Evolutionary conservation across 441 rosid genomes (phyloP).

Genomic region (Populus trichocarpa): DNA sequence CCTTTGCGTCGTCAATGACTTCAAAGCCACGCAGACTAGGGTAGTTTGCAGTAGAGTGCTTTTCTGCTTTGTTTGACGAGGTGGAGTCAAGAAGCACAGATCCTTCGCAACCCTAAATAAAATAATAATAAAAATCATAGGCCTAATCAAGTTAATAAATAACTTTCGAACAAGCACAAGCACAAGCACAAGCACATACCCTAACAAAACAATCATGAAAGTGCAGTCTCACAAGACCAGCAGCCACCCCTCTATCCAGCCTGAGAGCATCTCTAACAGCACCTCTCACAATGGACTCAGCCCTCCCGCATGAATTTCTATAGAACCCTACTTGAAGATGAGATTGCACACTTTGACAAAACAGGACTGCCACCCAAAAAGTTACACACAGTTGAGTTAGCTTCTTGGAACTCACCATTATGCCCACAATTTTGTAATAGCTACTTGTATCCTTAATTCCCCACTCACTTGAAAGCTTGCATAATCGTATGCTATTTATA

Average conservation of each 20-base stretch:
- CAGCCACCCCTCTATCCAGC: slow-evolving; percentile 35
- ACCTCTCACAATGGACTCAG: slow-evolving; percentile 37
- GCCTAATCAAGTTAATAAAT: no score
- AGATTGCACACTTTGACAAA: slow-evolving; percentile 21
- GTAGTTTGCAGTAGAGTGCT: background rate
- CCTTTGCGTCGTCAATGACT: slow-evolving; percentile 1
- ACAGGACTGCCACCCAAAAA: background rate
- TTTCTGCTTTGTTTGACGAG: background rate
- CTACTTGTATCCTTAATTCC: background rate
- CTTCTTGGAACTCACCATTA: slow-evolving; percentile 2
- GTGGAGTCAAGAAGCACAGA: slow-evolving; percentile 6
- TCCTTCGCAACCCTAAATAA: slow-evolving; percentile 1
- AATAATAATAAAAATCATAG: no score
- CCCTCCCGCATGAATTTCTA: slow-evolving; percentile 25
- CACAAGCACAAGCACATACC: slow-evolving; percentile 27
- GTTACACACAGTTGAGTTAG: background rate
- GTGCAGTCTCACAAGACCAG: slow-evolving; percentile 53
- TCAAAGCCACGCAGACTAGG: background rate
- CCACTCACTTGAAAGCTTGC: background rate
- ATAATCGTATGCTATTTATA: background rate
- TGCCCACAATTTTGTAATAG: background rate
- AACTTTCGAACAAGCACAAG: background rate
- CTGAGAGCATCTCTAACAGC: slow-evolving; percentile 29
- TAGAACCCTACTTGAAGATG: slow-evolving; percentile 51
- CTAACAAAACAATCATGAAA: slow-evolving; percentile 61